Conservation (phyloP, 2,329 filamentous ascomycete species). For the Teratosphaeriaceae sp. region DNA sequence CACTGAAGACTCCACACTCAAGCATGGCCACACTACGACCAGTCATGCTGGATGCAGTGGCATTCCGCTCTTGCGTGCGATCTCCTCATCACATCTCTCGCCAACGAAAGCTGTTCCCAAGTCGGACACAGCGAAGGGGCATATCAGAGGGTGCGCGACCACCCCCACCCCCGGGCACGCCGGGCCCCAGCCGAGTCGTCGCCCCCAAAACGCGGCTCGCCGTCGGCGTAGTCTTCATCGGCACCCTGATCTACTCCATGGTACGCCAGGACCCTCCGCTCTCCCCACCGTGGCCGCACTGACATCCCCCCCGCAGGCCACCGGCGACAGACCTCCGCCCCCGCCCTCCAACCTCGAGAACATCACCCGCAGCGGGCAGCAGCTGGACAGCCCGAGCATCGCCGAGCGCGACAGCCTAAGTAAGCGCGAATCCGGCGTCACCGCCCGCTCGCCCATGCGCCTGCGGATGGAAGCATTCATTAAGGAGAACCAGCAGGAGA, state of each 20-base stretch:
- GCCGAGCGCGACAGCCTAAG: conserved; percentile 76
- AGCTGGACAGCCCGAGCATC: conserved; percentile 60
- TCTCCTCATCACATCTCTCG: neutral
- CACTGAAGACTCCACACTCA: too few species aligned
- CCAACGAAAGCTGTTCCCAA: neutral
- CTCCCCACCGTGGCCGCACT: conserved; percentile 4
- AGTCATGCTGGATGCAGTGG: too few species aligned
- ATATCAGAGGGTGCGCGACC: conserved; percentile 18
- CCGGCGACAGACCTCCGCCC: conserved; percentile 28
- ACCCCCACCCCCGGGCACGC: conserved; percentile 21
- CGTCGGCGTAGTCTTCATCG: conserved; percentile 45
- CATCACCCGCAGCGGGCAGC: conserved; percentile 18
- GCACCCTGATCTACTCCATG: conserved; percentile 44
- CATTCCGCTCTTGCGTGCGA: neutral
- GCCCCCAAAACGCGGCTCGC: conserved; percentile 38
- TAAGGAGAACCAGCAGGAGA: conserved; percentile 83
- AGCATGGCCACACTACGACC: too few species aligned
- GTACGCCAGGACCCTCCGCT: neutral
- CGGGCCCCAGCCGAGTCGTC: conserved; percentile 30
- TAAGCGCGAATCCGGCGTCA: conserved; percentile 72
- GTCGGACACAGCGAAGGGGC: conserved; percentile 17
- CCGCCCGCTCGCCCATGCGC: conserved; percentile 81
- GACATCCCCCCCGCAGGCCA: conserved; percentile 24
- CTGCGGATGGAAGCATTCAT: conserved; percentile 97
- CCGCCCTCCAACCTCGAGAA: neutral